Evolutionary conservation across 805 yeast species (phyloP).

Genomic region (Ogataea minuta): DNA sequence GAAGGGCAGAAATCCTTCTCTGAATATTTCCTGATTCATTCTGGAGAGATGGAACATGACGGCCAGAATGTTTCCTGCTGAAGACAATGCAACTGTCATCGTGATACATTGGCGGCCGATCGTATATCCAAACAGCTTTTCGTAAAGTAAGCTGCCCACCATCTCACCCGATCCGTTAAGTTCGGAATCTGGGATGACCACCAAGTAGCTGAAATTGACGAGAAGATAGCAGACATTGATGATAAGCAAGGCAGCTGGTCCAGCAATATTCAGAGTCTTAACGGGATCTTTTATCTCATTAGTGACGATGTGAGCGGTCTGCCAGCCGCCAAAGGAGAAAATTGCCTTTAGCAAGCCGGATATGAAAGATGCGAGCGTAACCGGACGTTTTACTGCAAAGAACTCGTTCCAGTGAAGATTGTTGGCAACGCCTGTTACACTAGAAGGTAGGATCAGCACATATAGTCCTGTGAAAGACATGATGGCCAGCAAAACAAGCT

Average conservation of each 20-base stretch:
- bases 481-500: constrained; percentile 50
- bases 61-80: constrained; percentile 56
- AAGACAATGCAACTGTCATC: constrained; percentile 48
- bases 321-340: constrained; percentile 57
- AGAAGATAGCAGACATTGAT: constrained; percentile 45
- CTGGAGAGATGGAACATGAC: constrained; percentile 53
- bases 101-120: constrained; percentile 50
- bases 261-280: constrained; percentile 50
- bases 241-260: constrained; percentile 45
- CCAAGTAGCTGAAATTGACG: constrained; percentile 49
- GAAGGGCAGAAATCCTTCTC: constrained; percentile 54
- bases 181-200: constrained; percentile 49
- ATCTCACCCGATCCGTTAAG: constrained; percentile 45
- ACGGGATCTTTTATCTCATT: constrained; percentile 54
- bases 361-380: constrained; percentile 43
- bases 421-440: constrained; percentile 42
- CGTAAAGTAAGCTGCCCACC: constrained; percentile 51
- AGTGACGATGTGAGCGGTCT: constrained; percentile 51
- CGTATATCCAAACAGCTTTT: constrained; percentile 46
- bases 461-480: constrained; percentile 60
- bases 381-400: constrained; percentile 29
- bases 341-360: constrained; percentile 51
- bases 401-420: constrained; percentile 36
- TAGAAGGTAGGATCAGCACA: constrained; percentile 49
- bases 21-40: constrained; percentile 54